These are phyloP conservation scores for Turritis glabra DNA, from an alignment of 345 rosid species.

Conservation along the genomic window DNA sequence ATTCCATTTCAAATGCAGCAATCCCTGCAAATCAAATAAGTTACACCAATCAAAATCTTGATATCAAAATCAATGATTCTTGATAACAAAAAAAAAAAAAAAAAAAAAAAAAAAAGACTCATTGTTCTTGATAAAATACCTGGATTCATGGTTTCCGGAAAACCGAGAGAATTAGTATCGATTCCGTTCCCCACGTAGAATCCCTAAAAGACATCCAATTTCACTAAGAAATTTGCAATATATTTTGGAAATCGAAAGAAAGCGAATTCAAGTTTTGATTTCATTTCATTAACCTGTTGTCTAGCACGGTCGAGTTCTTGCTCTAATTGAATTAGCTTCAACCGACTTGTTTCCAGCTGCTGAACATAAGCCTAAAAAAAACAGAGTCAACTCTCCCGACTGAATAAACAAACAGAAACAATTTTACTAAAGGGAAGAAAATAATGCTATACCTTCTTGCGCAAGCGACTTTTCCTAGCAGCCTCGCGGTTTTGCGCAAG, in stretches of 20 bases:
- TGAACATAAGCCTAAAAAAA: slow-evolving; percentile 84
- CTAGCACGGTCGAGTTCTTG: slow-evolving; percentile 80
- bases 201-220: slow-evolving; percentile 50
- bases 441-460: slow-evolving; percentile 67
- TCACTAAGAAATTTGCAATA: not conserved
- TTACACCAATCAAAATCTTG: not conserved
- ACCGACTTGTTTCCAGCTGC: slow-evolving; percentile 87
- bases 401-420: slow-evolving; percentile 8
- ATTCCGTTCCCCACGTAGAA: slow-evolving; percentile 55
- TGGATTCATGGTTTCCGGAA: slow-evolving; percentile 58
- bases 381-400: slow-evolving; percentile 4
- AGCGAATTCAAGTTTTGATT: not conserved
- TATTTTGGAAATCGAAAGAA: not conserved
- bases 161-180: slow-evolving; percentile 56
- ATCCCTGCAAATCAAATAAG: slow-evolving; percentile 46
- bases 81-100: not conserved
- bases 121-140: slow-evolving; percentile 50
- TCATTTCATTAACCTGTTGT: slow-evolving; percentile 42
- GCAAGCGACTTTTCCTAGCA: slow-evolving; percentile 94
- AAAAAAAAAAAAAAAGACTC: not conserved
- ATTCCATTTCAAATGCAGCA: slow-evolving; percentile 84
- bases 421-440: not conserved
- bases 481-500: slow-evolving; percentile 98
- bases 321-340: slow-evolving; percentile 81
- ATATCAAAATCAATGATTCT: slow-evolving; percentile 19